Conservation (phyloP, 1,284 basidiomycete species). For the Ceratobasidium sp. region DNA sequence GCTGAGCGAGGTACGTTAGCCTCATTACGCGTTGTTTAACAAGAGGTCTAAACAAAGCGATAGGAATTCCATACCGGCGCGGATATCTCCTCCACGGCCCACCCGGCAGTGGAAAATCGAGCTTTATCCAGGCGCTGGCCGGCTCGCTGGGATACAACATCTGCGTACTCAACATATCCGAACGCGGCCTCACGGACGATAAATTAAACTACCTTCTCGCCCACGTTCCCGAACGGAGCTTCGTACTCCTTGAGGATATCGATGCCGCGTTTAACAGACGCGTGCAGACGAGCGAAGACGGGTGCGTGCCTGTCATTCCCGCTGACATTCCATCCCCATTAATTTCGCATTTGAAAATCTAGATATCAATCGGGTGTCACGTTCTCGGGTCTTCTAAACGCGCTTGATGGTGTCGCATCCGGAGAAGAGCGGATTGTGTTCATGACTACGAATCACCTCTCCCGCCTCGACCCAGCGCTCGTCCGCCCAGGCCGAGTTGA, state of each 20-base stretch:
- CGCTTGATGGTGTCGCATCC: constrained; percentile 96
- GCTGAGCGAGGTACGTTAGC: constrained; percentile 84
- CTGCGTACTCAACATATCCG: constrained; percentile 95
- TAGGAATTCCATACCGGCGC: constrained; percentile 96
- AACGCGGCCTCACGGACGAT: constrained; percentile 96
- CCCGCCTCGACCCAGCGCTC: constrained; percentile 58
- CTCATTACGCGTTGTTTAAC: background rate
- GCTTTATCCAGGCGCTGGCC: constrained; percentile 97
- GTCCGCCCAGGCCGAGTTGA: constrained; percentile 93
- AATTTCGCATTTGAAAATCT: background rate
- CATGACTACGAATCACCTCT: constrained; percentile 97
- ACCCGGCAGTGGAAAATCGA: constrained; percentile 98
- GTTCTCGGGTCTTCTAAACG: constrained; percentile 97
- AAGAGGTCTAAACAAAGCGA: constrained; percentile 38
- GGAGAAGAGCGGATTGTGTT: constrained; percentile 98
- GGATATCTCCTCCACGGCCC: constrained; percentile 97
- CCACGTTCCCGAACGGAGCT: constrained; percentile 92
- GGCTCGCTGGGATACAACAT: constrained; percentile 95
- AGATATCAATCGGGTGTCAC: constrained; percentile 96
- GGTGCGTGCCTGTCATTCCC: constrained; percentile 62
- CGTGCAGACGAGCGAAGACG: constrained; percentile 89
- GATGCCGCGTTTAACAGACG: constrained; percentile 98
- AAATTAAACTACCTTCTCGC: constrained; percentile 95
- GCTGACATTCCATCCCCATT: too few species aligned
- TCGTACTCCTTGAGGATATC: constrained; percentile 96